Conservation (phyloP, 2,329 filamentous ascomycete species). For the Alternaria sp. region DNA sequence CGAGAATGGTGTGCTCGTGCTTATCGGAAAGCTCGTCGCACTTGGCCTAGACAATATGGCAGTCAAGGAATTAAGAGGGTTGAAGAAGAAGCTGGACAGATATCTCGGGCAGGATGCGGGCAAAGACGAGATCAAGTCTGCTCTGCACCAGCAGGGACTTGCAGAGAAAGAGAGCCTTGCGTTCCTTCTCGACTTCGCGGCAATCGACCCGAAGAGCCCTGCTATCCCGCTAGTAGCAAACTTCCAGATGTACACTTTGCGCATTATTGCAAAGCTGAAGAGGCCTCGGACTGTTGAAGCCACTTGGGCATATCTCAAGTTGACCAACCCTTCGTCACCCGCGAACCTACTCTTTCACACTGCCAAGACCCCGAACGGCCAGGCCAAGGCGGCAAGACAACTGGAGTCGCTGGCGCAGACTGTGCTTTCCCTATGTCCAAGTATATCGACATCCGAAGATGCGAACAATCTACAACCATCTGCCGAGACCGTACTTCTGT, state of each 20-base stretch:
- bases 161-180: slow-evolving; percentile 60
- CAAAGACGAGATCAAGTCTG: slow-evolving; percentile 16
- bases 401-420: slow-evolving; percentile 72
- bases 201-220: slow-evolving; percentile 43
- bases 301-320: slow-evolving; percentile 64
- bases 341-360: slow-evolving; percentile 64
- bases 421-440: slow-evolving; percentile 72
- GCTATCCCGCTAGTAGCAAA: slow-evolving; percentile 66
- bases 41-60: slow-evolving; percentile 74
- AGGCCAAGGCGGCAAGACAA: slow-evolving; percentile 69
- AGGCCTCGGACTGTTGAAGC: slow-evolving; percentile 69
- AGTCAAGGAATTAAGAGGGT: slow-evolving; percentile 70
- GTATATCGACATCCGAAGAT: slow-evolving; percentile 72
- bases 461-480: slow-evolving; percentile 65
- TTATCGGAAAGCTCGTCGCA: slow-evolving; percentile 71
- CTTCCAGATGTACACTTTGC: slow-evolving; percentile 71
- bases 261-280: slow-evolving; percentile 68
- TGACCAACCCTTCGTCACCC: slow-evolving; percentile 65
- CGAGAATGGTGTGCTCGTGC: slow-evolving; percentile 76
- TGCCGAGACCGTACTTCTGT: slow-evolving; percentile 66
- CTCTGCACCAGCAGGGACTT: slow-evolving; percentile 28
- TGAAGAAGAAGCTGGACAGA: slow-evolving; percentile 70
- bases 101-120: slow-evolving; percentile 28
- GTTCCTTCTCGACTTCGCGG: slow-evolving; percentile 70
- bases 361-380: slow-evolving; percentile 57